Conservation (phyloP, 176 grass and related monocot genomes). For the Panicum miliaceum region DNA sequence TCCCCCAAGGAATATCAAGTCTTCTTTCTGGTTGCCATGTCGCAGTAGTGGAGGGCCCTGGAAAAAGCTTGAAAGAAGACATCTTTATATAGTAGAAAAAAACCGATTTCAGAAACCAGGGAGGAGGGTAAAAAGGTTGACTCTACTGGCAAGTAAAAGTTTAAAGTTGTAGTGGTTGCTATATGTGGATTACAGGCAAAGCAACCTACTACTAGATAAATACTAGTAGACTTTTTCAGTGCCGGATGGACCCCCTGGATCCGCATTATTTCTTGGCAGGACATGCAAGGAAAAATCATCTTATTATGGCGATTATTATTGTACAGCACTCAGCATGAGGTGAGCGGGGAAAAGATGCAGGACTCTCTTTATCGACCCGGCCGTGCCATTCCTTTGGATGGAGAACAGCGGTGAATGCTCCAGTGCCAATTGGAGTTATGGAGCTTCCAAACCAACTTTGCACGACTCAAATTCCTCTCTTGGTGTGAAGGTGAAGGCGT, state of each 20-base stretch:
- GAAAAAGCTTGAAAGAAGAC: neutral
- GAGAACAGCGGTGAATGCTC: too few relatives aligned
- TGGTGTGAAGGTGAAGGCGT: too few relatives aligned
- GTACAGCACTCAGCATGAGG: neutral
- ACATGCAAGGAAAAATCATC: neutral
- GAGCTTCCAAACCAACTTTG: too few relatives aligned
- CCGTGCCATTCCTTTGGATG: too few relatives aligned
- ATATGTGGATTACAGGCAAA: conserved; percentile 43
- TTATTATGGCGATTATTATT: neutral
- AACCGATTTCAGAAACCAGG: too few relatives aligned
- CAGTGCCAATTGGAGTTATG: too few relatives aligned
- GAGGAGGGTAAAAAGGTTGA: neutral
- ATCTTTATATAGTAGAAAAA: neutral
- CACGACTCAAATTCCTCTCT: too few relatives aligned
- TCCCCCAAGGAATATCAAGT: neutral
- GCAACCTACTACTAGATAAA: conserved; percentile 21
- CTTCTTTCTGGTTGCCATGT: conserved; percentile 13
- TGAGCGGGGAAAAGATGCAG: too few relatives aligned
- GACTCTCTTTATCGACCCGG: too few relatives aligned
- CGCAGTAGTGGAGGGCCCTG: neutral
- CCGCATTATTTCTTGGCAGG: conserved; percentile 6
- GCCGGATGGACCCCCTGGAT: neutral
- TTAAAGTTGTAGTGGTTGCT: neutral
- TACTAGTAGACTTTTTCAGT: neutral
- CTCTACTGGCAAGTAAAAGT: neutral